Percentiles rank a stretch among this genome's conserved stretches.
phyloP scores from a whole-genome alignment of 805 yeast species.

The Metschnikowia proteae region DNA sequence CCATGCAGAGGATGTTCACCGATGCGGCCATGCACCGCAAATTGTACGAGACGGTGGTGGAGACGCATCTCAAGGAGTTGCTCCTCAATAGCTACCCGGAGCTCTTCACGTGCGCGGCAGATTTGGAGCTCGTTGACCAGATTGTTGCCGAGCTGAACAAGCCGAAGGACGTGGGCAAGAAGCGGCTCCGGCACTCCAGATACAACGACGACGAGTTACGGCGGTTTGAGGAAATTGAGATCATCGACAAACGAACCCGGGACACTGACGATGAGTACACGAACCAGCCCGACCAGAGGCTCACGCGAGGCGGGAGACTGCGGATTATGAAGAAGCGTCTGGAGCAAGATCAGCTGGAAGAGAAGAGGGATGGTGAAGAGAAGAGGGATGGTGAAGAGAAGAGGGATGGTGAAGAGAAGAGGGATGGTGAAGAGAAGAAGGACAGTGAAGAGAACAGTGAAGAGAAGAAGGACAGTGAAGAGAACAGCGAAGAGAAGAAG shows the following conservation, averaged over 20 bases:
- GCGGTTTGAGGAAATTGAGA: background rate
- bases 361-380: background rate
- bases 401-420: background rate
- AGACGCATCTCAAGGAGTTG: constrained; percentile 50
- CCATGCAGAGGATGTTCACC: constrained; percentile 62
- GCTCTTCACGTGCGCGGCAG: constrained; percentile 17
- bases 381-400: background rate
- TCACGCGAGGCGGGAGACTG: background rate
- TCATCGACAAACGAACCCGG: background rate
- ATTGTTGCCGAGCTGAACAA: constrained; percentile 38
- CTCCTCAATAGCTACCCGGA: constrained; percentile 37
- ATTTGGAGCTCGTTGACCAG: constrained; percentile 30
- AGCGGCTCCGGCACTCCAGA: background rate
- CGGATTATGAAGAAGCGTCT: background rate
- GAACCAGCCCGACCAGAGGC: background rate
- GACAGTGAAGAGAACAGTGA: background rate
- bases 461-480: too few relatives aligned
- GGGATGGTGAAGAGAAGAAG: background rate
- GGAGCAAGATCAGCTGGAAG: too few relatives aligned
- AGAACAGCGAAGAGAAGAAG: background rate
- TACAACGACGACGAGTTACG: constrained; percentile 3
- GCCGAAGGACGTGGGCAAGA: background rate
- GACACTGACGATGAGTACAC: background rate
- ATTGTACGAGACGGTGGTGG: constrained; percentile 43
- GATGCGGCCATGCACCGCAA: constrained; percentile 44